These are phyloP conservation scores for Avena atlantica DNA, from an alignment of 176 grass and related monocot species.

Conservation along the genomic window DNA sequence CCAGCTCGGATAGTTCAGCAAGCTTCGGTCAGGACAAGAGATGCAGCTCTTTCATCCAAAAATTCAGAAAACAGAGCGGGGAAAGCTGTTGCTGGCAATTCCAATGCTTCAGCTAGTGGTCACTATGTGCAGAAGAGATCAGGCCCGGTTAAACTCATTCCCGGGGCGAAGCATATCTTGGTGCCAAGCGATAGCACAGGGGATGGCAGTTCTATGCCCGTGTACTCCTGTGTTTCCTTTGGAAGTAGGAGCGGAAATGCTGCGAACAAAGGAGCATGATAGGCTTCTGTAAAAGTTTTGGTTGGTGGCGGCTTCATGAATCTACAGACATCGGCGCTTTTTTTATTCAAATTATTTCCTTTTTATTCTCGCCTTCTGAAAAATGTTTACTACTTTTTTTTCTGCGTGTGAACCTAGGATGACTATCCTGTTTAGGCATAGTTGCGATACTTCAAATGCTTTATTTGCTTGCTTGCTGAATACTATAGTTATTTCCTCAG, in stretches of 20 bases:
- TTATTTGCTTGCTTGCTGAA: not conserved
- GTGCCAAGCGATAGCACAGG: constrained; percentile 49
- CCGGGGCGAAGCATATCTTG: constrained; percentile 59
- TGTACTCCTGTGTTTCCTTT: constrained; percentile 53
- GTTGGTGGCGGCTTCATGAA: not conserved
- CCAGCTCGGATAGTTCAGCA: constrained; percentile 35
- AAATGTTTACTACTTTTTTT: constrained; percentile 1
- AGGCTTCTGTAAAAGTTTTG: not conserved
- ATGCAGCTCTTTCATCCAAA: constrained; percentile 30
- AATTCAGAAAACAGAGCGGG: constrained; percentile 15
- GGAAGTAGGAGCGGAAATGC: constrained; percentile 27
- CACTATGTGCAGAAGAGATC: constrained; percentile 42
- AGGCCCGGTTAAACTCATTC: constrained; percentile 55
- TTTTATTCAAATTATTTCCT: not conserved
- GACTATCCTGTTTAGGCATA: not conserved
- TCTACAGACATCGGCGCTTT: not conserved
- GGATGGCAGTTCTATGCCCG: constrained; percentile 36
- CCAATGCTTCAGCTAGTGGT: constrained; percentile 40
- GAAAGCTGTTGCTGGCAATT: constrained; percentile 33
- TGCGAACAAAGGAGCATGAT: constrained; percentile 40
- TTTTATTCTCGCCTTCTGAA: not conserved
- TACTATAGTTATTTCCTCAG: not conserved
- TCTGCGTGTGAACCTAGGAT: not conserved
- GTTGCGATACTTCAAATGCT: not conserved
- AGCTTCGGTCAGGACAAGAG: constrained; percentile 21